Evolutionary conservation across 495 filamentous ascomycete genomes (phyloP).

Genomic region (Lindgomyces ingoldianus): DNA sequence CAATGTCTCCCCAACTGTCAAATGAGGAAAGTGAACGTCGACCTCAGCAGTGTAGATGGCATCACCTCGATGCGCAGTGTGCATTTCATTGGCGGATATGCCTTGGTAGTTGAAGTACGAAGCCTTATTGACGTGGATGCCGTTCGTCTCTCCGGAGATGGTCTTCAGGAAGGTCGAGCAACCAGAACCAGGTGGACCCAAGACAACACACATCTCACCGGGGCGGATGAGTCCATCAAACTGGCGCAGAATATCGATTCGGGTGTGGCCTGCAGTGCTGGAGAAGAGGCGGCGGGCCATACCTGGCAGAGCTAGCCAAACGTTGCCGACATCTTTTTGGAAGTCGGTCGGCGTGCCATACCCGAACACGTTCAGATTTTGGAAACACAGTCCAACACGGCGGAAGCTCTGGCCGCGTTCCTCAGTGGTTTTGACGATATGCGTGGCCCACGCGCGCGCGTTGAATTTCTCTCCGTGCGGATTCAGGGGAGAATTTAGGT

Average conservation of each 20-base stretch:
- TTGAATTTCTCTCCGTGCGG: neutral
- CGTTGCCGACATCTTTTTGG: neutral
- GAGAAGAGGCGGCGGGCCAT: neutral
- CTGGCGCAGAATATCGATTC: neutral
- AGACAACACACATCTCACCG: neutral
- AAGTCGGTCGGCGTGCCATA: neutral
- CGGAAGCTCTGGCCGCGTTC: neutral
- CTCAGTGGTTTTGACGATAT: neutral
- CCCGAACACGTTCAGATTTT: neutral
- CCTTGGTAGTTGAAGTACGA: constrained; percentile 44
- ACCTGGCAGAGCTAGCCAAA: neutral
- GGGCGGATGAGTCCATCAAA: neutral
- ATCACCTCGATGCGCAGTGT: constrained; percentile 40
- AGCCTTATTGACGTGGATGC: constrained; percentile 41
- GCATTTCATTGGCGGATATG: constrained; percentile 39
- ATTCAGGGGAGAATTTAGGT: neutral
- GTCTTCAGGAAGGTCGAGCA: constrained; percentile 72
- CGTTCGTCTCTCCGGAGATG: constrained; percentile 62
- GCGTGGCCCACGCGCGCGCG: neutral
- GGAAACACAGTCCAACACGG: neutral
- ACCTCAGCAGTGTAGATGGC: constrained; percentile 44
- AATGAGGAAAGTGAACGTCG: constrained; percentile 42
- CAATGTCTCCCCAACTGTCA: constrained; percentile 42
- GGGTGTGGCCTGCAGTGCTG: neutral
- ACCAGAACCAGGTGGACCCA: constrained; percentile 42